Evolutionary conservation across 306 rosid genomes (phyloP), one percentile per base, ranked within the genome.

Genomic region (Dalbergia oliveri): DNA sequence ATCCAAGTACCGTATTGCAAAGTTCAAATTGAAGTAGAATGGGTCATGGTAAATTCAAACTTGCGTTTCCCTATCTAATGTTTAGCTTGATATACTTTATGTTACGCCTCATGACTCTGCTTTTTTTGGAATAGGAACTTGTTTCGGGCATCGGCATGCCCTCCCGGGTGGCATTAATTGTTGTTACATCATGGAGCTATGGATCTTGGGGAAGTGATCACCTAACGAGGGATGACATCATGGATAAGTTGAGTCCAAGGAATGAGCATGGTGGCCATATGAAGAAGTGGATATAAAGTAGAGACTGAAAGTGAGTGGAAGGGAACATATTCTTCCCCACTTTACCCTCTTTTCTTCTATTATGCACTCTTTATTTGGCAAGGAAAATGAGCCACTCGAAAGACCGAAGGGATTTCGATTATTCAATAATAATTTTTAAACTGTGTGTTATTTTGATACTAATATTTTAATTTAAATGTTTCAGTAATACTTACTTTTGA

Each of bases 211-310:
- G 5, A 51, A 72, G 64, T 72, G 14, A 54, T 35, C 35, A 50
- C 35, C 56, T 51, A 54, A 71, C 8, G 11, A 56, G 19, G 37
- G 18, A 56, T 39, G 37, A 6, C 77, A 72, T 72, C 35, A 54
- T 56, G 51, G 66, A 56, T 64, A 72, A 26, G 9, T 69, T 50
- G 9, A 69, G 45, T 23, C 5, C 26, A 23, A 19, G 47, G 43
- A 14, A 71, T 50, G 31, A 67, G 26, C 31, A 66, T 41, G 39
- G 65, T 26, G 51, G 15, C 8, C 18, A 41, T 31, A 31, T 69
- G 9, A 26, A 13, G 43, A 26, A 69, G 44, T 45, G 6, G 44
- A 8, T 50, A 14, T 4, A 11, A 33, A 34, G 65, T 72, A 11
- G 19, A 72, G 19, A 21, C 18, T 35, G 37, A 12, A 12, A 16